Evolutionary conservation across 306 rosid genomes (phyloP).

Genomic region (Begonia fuchsioides): DNA sequence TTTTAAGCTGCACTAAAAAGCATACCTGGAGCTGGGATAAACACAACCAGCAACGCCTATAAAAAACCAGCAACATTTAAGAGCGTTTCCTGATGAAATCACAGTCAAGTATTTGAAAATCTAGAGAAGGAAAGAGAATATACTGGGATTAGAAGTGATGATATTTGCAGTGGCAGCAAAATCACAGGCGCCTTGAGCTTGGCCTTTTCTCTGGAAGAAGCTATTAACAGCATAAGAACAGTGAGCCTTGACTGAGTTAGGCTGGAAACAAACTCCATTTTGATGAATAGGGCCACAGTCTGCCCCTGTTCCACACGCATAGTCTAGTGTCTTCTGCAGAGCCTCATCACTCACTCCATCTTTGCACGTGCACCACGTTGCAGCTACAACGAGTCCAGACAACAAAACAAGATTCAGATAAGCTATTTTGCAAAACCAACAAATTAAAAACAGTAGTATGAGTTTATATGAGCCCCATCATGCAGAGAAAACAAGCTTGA

Average conservation of each 20-base stretch:
- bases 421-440: no score
- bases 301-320: slow-evolving; percentile 89
- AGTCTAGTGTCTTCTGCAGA: slow-evolving; percentile 62
- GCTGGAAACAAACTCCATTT: slow-evolving; percentile 42
- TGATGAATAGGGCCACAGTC: slow-evolving; percentile 51
- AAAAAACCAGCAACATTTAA: slow-evolving; percentile 5
- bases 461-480: no score
- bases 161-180: slow-evolving; percentile 49
- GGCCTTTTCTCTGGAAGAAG: slow-evolving; percentile 68
- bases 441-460: no score
- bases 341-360: slow-evolving; percentile 31
- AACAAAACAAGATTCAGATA: no score
- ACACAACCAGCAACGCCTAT: slow-evolving; percentile 53
- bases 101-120: background rate
- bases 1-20: background rate
- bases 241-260: slow-evolving; percentile 57
- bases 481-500: no score
- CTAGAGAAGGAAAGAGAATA: background rate
- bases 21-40: slow-evolving; percentile 74
- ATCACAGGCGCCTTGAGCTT: slow-evolving; percentile 53
- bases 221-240: slow-evolving; percentile 71
- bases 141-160: slow-evolving; percentile 55
- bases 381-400: slow-evolving; percentile 22
- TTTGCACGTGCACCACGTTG: slow-evolving; percentile 69
- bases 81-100: background rate